Percentiles rank a stretch among this genome's conserved stretches.
Evolutionary conservation across 2,329 filamentous ascomycete species (phyloP).

Genomic region (Trichoderma semiorbis): DNA sequence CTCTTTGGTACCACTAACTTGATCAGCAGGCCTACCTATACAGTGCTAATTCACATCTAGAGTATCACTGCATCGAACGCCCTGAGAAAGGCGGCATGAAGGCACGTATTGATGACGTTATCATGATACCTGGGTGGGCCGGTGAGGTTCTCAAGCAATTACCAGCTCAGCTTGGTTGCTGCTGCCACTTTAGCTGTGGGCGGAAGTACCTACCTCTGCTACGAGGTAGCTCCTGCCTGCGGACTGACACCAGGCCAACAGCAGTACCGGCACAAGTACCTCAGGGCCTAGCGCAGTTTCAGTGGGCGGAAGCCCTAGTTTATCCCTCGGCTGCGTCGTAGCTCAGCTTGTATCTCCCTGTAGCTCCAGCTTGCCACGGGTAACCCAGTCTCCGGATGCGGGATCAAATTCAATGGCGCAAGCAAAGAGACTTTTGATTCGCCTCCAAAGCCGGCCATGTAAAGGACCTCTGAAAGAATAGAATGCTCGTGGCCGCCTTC

Average conservation of each 20-base stretch:
- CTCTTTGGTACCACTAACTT: neutral
- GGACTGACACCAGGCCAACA: neutral
- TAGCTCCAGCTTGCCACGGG: slow-evolving; percentile 1
- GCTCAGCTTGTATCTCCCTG: slow-evolving; percentile 15
- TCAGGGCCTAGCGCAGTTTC: neutral
- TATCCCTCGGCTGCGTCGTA: slow-evolving; percentile 6
- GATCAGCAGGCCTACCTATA: neutral
- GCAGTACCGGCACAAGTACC: neutral
- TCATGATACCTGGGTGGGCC: neutral
- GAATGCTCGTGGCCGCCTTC: neutral
- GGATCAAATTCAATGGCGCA: slow-evolving; percentile 1
- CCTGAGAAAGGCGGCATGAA: neutral
- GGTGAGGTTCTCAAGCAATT: neutral
- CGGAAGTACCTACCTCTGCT: neutral
- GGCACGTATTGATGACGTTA: slow-evolving; percentile 32
- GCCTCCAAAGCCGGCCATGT: neutral
- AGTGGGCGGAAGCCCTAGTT: slow-evolving; percentile 15
- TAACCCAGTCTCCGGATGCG: slow-evolving; percentile 1
- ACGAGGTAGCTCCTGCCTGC: neutral
- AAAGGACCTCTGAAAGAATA: neutral
- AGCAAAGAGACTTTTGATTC: neutral
- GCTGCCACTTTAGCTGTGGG: neutral
- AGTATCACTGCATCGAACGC: neutral
- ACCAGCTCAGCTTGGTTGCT: neutral
- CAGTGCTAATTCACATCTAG: neutral